These are phyloP conservation scores for Agrostemma githago DNA, from an alignment of 148 eudicot species.

Conservation along the genomic window DNA sequence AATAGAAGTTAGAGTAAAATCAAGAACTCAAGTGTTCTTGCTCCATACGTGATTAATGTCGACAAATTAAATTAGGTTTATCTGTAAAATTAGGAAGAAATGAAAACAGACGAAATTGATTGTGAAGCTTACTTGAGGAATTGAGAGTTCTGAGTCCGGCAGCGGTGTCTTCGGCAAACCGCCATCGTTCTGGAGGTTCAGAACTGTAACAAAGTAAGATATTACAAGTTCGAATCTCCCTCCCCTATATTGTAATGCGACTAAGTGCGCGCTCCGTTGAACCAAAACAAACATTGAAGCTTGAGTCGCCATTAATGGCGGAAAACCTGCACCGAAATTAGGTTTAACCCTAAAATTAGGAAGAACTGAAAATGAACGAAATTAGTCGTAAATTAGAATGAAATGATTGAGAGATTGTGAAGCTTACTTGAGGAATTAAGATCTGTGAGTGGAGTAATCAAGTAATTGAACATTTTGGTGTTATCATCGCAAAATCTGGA, in stretches of 20 bases:
- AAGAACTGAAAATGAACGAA: too few species aligned
- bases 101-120: too few species aligned
- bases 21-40: background rate
- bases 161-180: too few species aligned
- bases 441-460: background rate
- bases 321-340: background rate
- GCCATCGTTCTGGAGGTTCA: too few species aligned
- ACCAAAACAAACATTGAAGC: too few species aligned
- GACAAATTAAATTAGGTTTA: background rate
- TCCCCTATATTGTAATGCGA: too few species aligned
- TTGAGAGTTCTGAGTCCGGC: too few species aligned
- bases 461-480: background rate
- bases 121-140: background rate
- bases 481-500: too few species aligned
- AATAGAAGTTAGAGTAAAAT: background rate
- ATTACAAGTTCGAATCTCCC: too few species aligned
- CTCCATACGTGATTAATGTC: background rate
- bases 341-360: slow-evolving; percentile 29
- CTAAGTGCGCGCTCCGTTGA: too few species aligned
- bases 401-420: background rate
- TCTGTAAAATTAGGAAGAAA: background rate
- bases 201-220: too few species aligned
- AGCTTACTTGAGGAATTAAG: background rate
- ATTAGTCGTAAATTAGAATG: background rate
- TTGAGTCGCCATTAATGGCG: too few species aligned